Evolutionary conservation across 306 rosid species (phyloP), one percentile per base, ranked within the genome.

Genomic region (Erythrophleum fordii): DNA sequence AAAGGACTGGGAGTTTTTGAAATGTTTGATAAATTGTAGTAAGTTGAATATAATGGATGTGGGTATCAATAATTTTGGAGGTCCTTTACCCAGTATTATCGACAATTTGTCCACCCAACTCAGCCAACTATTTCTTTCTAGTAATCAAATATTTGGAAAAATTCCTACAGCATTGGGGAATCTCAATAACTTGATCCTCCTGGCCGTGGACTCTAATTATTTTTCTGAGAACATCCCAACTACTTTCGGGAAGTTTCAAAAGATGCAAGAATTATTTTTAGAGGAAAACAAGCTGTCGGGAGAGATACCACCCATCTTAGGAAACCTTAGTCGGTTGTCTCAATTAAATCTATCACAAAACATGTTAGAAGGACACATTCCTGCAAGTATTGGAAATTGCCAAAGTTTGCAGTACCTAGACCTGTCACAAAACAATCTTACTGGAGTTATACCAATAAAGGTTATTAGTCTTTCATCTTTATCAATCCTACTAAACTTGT

Each of bases 51-150:
- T 0, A 0, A 11, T 89, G 1, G 11, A 5, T 35, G 31, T 89
- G 1, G 1, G 45, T 2, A 0, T 0, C 0, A 86, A 88, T 60
- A 84, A 77, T 4, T 89, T 89, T 62, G 87, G 87, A 62, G 90
- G 88, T 28, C 53, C 9, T 35, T 74, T 88, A 18, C 87, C 88
- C 3, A 52, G 64, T 1, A 62, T 69, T 1, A 10, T 80, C 7
- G 84, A 70, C 42, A 86, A 89, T 53, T 80, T 89, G 17, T 80
- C 92, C 26, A 68, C 14, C 66, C 69, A 77, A 17, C 75, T 89
- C 4, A 52, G 0, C 4, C 0, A 0, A 0, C 12, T 89, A 22
- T 29, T 20, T 37, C 26, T 77, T 9, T 2, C n/a, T n/a, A n/a
- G n/a, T n/a, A n/a, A n/a, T n/a, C n/a, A n/a, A n/a, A n/a, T n/a